phyloP scores from a whole-genome alignment of 805 yeast genomes.

The Kluyveromyces aestuarii region DNA sequence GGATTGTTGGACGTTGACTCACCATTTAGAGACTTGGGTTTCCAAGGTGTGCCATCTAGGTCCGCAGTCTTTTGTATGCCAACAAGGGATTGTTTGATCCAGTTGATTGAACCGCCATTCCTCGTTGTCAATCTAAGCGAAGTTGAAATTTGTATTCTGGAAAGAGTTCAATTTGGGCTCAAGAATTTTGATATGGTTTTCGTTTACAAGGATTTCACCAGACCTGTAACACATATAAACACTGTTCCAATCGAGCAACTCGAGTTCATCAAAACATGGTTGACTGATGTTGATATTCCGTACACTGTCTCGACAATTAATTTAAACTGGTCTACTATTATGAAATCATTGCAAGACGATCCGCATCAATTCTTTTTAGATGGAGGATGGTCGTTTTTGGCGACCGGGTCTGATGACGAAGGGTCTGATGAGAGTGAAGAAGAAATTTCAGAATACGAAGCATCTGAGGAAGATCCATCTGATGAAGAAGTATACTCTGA shows the following conservation, averaged over 20 bases:
- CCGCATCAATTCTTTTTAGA: slow-evolving; percentile 90
- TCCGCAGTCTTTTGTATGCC: slow-evolving; percentile 94
- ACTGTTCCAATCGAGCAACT: slow-evolving; percentile 89
- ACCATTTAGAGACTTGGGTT: slow-evolving; percentile 93
- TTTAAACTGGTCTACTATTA: slow-evolving; percentile 90
- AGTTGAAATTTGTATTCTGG: slow-evolving; percentile 89
- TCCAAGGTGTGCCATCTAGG: slow-evolving; percentile 94
- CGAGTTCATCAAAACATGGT: slow-evolving; percentile 92
- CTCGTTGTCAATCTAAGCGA: slow-evolving; percentile 85
- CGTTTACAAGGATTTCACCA: slow-evolving; percentile 82
- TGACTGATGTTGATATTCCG: slow-evolving; percentile 96
- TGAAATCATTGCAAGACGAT: slow-evolving; percentile 87
- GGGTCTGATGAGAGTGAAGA: slow-evolving; percentile 61
- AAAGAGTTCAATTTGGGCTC: slow-evolving; percentile 94
- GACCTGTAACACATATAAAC: slow-evolving; percentile 85
- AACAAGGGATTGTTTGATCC: slow-evolving; percentile 92
- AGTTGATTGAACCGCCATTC: slow-evolving; percentile 90
- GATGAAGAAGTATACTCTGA: slow-evolving; percentile 34
- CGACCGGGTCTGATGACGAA: slow-evolving; percentile 78
- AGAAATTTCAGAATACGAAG: slow-evolving; percentile 42
- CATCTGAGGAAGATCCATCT: slow-evolving; percentile 35
- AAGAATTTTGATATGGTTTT: slow-evolving; percentile 96
- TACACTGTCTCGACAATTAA: slow-evolving; percentile 91
- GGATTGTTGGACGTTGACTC: slow-evolving; percentile 83
- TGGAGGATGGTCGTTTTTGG: slow-evolving; percentile 95